Conservation (phyloP, 805 yeast genomes). For the Kodamaea leandrae region DNA sequence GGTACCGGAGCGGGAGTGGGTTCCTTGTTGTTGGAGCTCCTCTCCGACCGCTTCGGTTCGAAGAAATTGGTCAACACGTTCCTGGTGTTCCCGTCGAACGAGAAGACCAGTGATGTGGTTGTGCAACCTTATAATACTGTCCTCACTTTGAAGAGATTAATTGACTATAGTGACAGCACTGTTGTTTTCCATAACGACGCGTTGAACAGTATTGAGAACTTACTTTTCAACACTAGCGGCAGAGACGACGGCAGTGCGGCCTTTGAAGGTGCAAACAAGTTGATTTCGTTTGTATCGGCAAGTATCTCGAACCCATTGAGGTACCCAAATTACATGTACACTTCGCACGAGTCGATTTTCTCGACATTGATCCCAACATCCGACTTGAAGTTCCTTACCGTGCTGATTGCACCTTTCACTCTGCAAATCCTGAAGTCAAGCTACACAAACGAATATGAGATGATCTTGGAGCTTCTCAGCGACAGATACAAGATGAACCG, state of each 20-base stretch:
- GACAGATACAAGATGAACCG: constrained; percentile 73
- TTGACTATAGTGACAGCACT: constrained; percentile 81
- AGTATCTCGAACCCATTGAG: constrained; percentile 83
- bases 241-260: constrained; percentile 48
- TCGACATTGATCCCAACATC: constrained; percentile 86
- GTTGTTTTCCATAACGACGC: constrained; percentile 93
- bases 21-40: constrained; percentile 68
- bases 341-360: constrained; percentile 75
- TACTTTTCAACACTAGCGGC: constrained; percentile 12
- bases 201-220: constrained; percentile 64
- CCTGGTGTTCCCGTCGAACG: constrained; percentile 81
- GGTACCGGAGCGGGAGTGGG: constrained; percentile 99
- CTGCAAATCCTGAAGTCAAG: constrained; percentile 48
- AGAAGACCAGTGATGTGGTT: constrained; percentile 86
- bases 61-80: constrained; percentile 83
- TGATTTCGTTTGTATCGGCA: constrained; percentile 82
- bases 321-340: constrained; percentile 89
- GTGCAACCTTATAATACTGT: constrained; percentile 95
- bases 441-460: constrained; percentile 78
- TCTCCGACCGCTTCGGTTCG: constrained; percentile 73
- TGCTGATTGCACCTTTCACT: constrained; percentile 43
- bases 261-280: constrained; percentile 75
- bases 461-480: constrained; percentile 76
- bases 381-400: constrained; percentile 61
- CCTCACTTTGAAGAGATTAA: constrained; percentile 74